phyloP scores from a whole-genome alignment of 1,284 basidiomycete genomes.

The Pseudozyma hubeiensis region DNA sequence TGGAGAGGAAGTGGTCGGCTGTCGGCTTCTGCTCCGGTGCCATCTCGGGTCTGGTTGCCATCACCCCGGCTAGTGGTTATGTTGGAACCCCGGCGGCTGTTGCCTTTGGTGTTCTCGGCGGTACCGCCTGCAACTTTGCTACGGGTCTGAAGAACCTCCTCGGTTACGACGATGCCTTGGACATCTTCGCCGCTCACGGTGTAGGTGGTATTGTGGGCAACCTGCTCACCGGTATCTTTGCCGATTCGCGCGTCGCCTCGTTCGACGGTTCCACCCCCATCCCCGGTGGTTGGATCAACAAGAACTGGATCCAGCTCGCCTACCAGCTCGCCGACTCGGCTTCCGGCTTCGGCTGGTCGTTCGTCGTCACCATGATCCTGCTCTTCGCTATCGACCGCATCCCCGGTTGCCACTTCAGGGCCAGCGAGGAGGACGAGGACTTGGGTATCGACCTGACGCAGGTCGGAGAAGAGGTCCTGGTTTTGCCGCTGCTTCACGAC shows the following conservation, averaged over 20 bases:
- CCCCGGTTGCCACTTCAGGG: slow-evolving; percentile 83
- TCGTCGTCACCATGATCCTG: slow-evolving; percentile 74
- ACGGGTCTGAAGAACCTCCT: slow-evolving; percentile 84
- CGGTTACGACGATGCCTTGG: slow-evolving; percentile 71
- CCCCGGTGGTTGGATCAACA: slow-evolving; percentile 90
- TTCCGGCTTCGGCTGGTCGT: slow-evolving; percentile 63
- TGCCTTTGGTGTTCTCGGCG: slow-evolving; percentile 77
- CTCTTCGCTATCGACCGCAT: slow-evolving; percentile 93
- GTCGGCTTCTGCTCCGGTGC: slow-evolving; percentile 97
- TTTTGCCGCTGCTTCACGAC: slow-evolving; percentile 29
- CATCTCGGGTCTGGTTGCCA: slow-evolving; percentile 84
- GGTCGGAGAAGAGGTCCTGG: slow-evolving; percentile 78
- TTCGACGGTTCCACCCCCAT: slow-evolving; percentile 74
- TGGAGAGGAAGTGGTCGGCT: slow-evolving; percentile 70
- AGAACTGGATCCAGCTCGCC: slow-evolving; percentile 78
- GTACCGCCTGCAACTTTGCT: slow-evolving; percentile 88
- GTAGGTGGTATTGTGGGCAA: slow-evolving; percentile 90
- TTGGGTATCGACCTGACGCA: slow-evolving; percentile 92
- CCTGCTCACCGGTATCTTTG: slow-evolving; percentile 86
- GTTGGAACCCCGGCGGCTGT: slow-evolving; percentile 64
- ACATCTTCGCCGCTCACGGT: slow-evolving; percentile 87
- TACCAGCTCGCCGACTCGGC: slow-evolving; percentile 86
- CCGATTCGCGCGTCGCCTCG: slow-evolving; percentile 82
- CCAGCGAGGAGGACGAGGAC: slow-evolving; percentile 85
- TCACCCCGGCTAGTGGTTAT: slow-evolving; percentile 74